Percentiles rank a stretch among this genome's conserved stretches.
phyloP scores from a whole-genome alignment of 371 early-diverging fungal species.

The Smittium mucronatum region DNA sequence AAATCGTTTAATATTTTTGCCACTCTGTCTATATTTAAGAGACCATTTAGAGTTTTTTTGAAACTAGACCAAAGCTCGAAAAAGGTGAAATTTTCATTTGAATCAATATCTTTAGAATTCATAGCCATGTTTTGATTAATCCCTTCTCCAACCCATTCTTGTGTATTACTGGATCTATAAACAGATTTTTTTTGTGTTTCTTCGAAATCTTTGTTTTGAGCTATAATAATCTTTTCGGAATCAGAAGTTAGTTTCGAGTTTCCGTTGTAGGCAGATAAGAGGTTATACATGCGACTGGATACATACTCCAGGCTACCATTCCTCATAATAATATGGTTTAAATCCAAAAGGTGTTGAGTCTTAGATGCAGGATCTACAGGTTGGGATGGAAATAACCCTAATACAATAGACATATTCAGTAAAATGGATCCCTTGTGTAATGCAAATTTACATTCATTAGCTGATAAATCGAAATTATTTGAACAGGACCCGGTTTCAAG shows the following conservation, averaged over 20 bases:
- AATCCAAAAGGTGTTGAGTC: constrained; percentile 5
- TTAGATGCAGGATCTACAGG: constrained; percentile 34
- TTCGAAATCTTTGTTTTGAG: not conserved
- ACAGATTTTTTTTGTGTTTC: not conserved
- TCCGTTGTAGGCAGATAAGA: not conserved
- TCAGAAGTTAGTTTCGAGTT: not conserved
- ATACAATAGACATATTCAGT: constrained; percentile 15
- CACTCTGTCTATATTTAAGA: not conserved
- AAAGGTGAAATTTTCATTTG: not conserved
- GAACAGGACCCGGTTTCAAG: constrained; percentile 14
- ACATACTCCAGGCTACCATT: not conserved
- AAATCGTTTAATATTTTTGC: not conserved
- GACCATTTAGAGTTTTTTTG: not conserved
- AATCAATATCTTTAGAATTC: not conserved
- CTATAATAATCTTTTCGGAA: not conserved
- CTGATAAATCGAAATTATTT: not conserved
- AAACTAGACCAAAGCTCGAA: not conserved
- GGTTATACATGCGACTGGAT: not conserved
- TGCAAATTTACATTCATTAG: not conserved
- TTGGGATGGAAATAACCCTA: constrained; percentile 18
- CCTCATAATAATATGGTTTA: not conserved
- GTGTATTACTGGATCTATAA: not conserved
- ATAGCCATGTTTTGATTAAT: too few relatives aligned
- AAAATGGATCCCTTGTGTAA: constrained; percentile 15
- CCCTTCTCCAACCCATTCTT: too few relatives aligned